These are phyloP conservation scores for Petunia axillaris DNA, from an alignment of 257 asterid species.

Conservation along the genomic window DNA sequence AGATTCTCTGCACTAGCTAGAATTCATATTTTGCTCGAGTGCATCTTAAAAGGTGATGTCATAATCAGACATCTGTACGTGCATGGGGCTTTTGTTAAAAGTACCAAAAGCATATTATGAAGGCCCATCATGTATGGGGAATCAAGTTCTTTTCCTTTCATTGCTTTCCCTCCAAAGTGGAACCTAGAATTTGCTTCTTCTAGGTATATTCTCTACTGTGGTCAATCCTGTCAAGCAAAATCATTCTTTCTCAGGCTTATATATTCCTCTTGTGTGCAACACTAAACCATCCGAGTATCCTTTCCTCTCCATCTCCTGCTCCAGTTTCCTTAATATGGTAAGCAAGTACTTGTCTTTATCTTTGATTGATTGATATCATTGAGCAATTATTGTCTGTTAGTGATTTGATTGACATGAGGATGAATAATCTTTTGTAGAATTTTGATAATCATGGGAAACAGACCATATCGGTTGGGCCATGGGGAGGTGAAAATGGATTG, in stretches of 20 bases:
- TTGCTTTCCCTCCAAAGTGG: conserved; percentile 53
- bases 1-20: not conserved
- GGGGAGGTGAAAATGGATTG: conserved; percentile 80
- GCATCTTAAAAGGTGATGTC: not conserved
- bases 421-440: conserved; percentile 34
- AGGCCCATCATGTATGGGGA: conserved; percentile 34
- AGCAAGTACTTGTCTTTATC: not conserved
- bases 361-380: not conserved
- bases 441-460: conserved; percentile 45
- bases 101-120: conserved; percentile 23
- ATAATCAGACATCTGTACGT: not conserved
- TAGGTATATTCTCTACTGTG: not conserved
- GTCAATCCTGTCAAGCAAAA: not conserved
- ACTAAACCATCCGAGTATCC: not conserved
- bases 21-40: not conserved
- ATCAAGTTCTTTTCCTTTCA: conserved; percentile 58
- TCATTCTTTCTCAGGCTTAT: conserved; percentile 25
- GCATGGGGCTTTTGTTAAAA: not conserved
- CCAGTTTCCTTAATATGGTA: not conserved
- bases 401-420: not conserved
- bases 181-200: conserved; percentile 42
- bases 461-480: conserved; percentile 63
- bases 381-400: not conserved
- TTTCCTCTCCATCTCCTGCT: not conserved
- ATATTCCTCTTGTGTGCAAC: conserved; percentile 27